Evolutionary conservation across 768 basidiomycete species (phyloP), one percentile per base, ranked within the genome.

Genomic region (Hydnomerulius pinastri): DNA sequence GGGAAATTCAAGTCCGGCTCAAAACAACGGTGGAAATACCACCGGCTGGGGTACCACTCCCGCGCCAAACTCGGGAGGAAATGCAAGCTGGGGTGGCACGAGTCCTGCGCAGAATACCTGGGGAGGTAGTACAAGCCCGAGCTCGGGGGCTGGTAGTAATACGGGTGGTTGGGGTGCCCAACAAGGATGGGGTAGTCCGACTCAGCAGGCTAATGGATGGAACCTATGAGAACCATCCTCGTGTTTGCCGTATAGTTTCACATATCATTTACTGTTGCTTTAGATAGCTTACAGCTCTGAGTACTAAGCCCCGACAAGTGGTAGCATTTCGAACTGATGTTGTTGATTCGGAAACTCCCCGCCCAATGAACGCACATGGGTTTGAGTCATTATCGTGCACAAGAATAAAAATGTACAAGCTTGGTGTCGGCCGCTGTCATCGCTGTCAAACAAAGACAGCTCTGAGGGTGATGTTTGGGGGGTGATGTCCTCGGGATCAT

Each of bases 171-270:
- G 69, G 67, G 65, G 63, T n/a, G 54, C 54, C 32, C 73, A 51
- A 42, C 63, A 51, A 59, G 82, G 82, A 10, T 82, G 75, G 81
- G 71, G 68, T 46, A 83, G 76, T 59, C 75, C 78, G 29, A 71
- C 56, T 30, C 78, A 66, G 48, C 78, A 76, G 46, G 60, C 78
- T 15, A 78, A 78, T 56, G 82, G 82, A 15, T 85, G 83, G 83
- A 81, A 75, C 48, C 40, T 71, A 24, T 70, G 42, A 63, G 8
- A 12, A 7, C 15, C 9, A 15, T 36, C 33, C 11, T 43, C 5
- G 35, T 49, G 10, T 38, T 13, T 18, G 18, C 29, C 15, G 20
- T 7, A 38, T 38, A 13, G 24, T n/a, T 8, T n/a, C 4, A 6
- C 15, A 10, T 32, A 10, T 15, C 10, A 4, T 10, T 32, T 32